Conservation (phyloP, 1,284 basidiomycete genomes). For the Sanghuangporus sanghuang region DNA sequence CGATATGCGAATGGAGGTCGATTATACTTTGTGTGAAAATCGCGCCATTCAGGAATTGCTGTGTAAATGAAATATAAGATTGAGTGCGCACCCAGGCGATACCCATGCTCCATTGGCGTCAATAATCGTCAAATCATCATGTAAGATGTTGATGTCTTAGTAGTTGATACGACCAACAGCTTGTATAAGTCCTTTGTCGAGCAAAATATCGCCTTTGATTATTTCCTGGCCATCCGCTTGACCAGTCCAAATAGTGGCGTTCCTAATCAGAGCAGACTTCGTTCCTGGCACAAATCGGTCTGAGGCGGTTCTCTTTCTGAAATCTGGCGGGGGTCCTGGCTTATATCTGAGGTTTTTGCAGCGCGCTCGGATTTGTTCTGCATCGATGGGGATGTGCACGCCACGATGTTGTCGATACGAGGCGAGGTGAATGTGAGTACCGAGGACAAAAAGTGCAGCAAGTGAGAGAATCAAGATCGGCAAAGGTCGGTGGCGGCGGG, state of each 20-base stretch:
- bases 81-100: conserved; percentile 31
- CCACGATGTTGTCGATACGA: background rate
- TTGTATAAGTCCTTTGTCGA: conserved; percentile 56
- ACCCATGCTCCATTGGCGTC: conserved; percentile 34
- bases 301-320: conserved; percentile 50
- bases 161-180: conserved; percentile 43
- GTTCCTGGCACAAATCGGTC: conserved; percentile 72
- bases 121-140: conserved; percentile 21
- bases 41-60: background rate
- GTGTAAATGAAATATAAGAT: background rate
- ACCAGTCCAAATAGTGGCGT: conserved; percentile 81
- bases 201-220: conserved; percentile 49
- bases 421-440: conserved; percentile 1
- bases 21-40: conserved; percentile 36
- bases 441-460: background rate
- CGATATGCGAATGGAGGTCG: conserved; percentile 62
- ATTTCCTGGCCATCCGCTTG: conserved; percentile 61
- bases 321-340: conserved; percentile 43
- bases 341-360: conserved; percentile 19
- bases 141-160: conserved; percentile 11
- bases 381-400: conserved; percentile 3
- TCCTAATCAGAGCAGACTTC: conserved; percentile 62
- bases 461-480: conserved; percentile 2
- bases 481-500: background rate
- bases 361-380: background rate